Evolutionary conservation across 495 filamentous ascomycete genomes (phyloP).

Genomic region (Achaetomiella virescens): DNA sequence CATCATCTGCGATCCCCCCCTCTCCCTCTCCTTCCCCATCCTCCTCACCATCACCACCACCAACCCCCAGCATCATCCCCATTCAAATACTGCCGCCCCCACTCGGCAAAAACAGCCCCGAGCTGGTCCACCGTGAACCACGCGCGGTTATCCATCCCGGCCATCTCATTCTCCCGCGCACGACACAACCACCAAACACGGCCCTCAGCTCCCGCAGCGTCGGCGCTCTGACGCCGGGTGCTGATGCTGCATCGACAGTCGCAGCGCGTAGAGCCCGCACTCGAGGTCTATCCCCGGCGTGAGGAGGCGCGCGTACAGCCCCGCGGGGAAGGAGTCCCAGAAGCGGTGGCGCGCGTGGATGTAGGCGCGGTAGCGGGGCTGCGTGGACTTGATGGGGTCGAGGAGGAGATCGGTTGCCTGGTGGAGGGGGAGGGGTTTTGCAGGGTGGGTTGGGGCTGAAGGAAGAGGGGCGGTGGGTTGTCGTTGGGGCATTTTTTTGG

Average conservation of each 20-base stretch:
- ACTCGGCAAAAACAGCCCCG: constrained; percentile 10
- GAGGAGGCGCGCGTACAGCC: constrained; percentile 10
- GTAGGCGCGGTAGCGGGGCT: constrained; percentile 14
- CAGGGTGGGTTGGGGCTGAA: background rate
- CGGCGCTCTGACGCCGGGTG: background rate
- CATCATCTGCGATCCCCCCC: too few species aligned
- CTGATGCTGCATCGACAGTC: constrained; percentile 10
- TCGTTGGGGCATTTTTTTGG: background rate
- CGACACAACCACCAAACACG: background rate
- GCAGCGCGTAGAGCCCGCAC: constrained; percentile 18
- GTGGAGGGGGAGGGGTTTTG: background rate
- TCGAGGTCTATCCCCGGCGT: constrained; percentile 17
- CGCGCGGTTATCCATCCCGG: background rate
- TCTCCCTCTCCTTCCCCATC: too few species aligned
- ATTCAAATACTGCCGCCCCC: constrained; percentile 6
- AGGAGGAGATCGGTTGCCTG: constrained; percentile 18
- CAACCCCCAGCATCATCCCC: background rate
- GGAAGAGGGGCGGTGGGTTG: too few species aligned
- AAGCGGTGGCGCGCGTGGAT: constrained; percentile 17
- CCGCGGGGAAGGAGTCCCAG: constrained; percentile 16
- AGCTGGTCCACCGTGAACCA: constrained; percentile 19
- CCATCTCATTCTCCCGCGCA: background rate
- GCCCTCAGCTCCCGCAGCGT: constrained; percentile 7
- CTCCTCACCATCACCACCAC: too few species aligned
- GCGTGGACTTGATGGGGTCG: background rate